Evolutionary conservation across 148 eudicot species (phyloP).

Genomic region (Linanthus parryae): DNA sequence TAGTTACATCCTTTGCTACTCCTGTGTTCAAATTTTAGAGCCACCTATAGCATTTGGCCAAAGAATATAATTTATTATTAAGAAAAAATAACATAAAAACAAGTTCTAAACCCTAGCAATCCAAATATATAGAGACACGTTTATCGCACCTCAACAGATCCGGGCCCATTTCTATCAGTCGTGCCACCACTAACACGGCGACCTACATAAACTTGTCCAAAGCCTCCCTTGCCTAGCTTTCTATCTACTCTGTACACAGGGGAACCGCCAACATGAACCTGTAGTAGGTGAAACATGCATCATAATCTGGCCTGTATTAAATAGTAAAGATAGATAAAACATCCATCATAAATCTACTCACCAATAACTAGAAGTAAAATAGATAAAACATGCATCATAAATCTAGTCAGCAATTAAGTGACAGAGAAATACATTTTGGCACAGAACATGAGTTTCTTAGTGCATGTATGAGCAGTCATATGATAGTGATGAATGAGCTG

Average conservation of each 20-base stretch:
- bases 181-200: constrained; percentile 40
- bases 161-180: constrained; percentile 44
- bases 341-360: neutral
- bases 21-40: constrained; percentile 74
- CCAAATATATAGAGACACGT: neutral
- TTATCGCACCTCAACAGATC: constrained; percentile 41
- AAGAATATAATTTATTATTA: neutral
- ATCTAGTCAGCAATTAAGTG: constrained; percentile 4
- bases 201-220: constrained; percentile 81
- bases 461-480: neutral
- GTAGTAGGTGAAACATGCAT: constrained; percentile 10
- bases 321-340: neutral
- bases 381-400: constrained; percentile 1
- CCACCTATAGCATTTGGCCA: constrained; percentile 50
- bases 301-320: too few species aligned
- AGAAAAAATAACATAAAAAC: constrained; percentile 1
- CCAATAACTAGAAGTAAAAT: constrained; percentile 1
- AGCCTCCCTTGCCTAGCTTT: constrained; percentile 84
- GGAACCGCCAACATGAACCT: constrained; percentile 76
- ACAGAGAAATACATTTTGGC: neutral
- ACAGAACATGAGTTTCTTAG: neutral
- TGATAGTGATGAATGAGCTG: neutral
- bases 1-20: constrained; percentile 73
- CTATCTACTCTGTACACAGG: constrained; percentile 55
- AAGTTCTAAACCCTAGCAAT: neutral